phyloP scores from a whole-genome alignment of 2,329 filamentous ascomycete genomes.

The Colletotrichum somersetense region DNA sequence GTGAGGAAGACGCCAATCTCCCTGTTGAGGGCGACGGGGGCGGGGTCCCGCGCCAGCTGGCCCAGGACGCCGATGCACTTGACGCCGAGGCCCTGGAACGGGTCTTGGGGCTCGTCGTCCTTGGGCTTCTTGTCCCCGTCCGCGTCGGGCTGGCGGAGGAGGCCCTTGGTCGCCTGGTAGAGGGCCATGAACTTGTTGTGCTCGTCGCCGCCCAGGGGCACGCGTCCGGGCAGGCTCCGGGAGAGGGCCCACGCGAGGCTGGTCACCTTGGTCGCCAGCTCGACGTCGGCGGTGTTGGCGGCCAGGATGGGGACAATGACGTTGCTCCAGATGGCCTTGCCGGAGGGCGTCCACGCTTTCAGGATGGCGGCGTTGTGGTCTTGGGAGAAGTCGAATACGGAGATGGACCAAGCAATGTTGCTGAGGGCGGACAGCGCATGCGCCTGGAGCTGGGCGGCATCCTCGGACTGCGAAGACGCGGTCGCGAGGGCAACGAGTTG shows the following conservation, averaged over 20 bases:
- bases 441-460: constrained; percentile 60
- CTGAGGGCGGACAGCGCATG: constrained; percentile 72
- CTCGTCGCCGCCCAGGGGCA: constrained; percentile 65
- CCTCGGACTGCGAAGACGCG: constrained; percentile 55
- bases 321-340: constrained; percentile 68
- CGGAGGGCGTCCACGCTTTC: constrained; percentile 66
- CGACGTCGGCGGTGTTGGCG: constrained; percentile 72
- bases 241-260: constrained; percentile 76
- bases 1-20: constrained; percentile 74
- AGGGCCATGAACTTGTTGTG: constrained; percentile 74
- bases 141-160: constrained; percentile 41
- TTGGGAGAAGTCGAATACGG: constrained; percentile 70
- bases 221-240: constrained; percentile 62
- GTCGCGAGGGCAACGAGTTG: constrained; percentile 63
- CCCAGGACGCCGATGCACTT: constrained; percentile 77
- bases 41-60: constrained; percentile 69
- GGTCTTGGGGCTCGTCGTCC: constrained; percentile 58
- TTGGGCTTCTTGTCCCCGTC: constrained; percentile 38
- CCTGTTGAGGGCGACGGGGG: constrained; percentile 67
- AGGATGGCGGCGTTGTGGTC: constrained; percentile 65
- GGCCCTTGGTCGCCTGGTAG: constrained; percentile 68
- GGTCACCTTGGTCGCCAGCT: constrained; percentile 72
- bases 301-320: constrained; percentile 69
- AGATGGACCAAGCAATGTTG: constrained; percentile 77
- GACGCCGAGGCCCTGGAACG: constrained; percentile 72